A percentile compares a stretch with the other conserved stretches of the same genome.
Evolutionary conservation across 441 rosid species (phyloP).

Genomic region (Erodium moschatum): DNA sequence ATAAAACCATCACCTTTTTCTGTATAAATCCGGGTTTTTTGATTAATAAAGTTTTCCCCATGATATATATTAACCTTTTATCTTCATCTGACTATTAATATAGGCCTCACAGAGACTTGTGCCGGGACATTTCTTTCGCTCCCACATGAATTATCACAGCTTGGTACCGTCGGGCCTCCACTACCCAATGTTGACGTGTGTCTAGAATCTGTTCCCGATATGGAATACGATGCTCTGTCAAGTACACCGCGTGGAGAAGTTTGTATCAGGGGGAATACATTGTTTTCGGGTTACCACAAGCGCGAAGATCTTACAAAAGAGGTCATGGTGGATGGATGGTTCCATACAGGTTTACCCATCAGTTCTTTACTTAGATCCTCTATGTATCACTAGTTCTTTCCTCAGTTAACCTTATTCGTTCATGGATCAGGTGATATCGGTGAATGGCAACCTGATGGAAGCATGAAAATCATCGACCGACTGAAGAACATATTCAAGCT

Average conservation of each 20-base stretch:
- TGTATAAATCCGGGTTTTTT: too few species aligned
- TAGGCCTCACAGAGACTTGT: conserved; percentile 89
- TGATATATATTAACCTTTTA: background rate
- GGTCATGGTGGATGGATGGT: conserved; percentile 82
- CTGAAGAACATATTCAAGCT: conserved; percentile 94
- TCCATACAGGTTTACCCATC: conserved; percentile 68
- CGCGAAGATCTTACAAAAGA: conserved; percentile 89
- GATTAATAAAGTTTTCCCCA: too few species aligned
- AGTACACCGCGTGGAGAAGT: conserved; percentile 74
- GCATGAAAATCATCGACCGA: conserved; percentile 84
- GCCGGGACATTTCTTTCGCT: conserved; percentile 85
- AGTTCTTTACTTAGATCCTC: conserved; percentile 4
- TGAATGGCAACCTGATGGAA: conserved; percentile 93
- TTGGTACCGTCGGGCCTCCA: conserved; percentile 92
- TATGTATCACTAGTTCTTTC: background rate
- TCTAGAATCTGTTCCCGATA: conserved; percentile 84
- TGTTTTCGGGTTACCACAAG: conserved; percentile 78
- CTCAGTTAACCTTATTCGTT: conserved; percentile 12
- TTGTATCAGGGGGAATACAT: conserved; percentile 62
- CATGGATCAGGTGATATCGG: conserved; percentile 74
- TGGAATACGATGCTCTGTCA: conserved; percentile 77
- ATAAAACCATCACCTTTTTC: too few species aligned
- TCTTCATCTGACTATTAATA: conserved; percentile 11
- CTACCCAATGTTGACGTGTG: conserved; percentile 80
- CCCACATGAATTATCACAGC: conserved; percentile 66